Conservation (phyloP, 495 filamentous ascomycete species). For the Pyrenula aspistea region DNA sequence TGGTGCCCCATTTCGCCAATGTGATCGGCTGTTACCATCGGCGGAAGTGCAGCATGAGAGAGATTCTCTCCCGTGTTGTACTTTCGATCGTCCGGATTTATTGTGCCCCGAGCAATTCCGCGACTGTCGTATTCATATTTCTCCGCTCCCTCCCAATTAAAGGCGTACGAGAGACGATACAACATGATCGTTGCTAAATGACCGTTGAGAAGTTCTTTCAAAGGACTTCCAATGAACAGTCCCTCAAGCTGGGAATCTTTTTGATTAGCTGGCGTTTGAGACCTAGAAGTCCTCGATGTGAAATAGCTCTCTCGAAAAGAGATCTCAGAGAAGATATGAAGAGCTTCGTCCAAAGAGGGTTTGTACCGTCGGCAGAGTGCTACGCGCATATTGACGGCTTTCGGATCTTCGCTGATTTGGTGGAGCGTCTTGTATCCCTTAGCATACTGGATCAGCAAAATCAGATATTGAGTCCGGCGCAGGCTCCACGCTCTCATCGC, state of each 20-base stretch:
- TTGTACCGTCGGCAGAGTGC: conserved; percentile 39
- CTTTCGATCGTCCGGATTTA: conserved; percentile 4
- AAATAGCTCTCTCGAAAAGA: not conserved
- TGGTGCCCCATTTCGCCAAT: conserved; percentile 15
- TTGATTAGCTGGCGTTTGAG: not conserved
- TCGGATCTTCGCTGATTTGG: conserved; percentile 20
- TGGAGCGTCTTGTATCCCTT: conserved; percentile 44
- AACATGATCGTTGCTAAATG: conserved; percentile 53
- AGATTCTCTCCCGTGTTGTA: conserved; percentile 9
- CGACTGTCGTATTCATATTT: conserved; percentile 35
- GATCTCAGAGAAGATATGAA: conserved; percentile 33
- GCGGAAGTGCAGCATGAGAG: conserved; percentile 14
- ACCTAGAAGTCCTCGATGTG: conserved; percentile 1
- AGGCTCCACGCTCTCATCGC: conserved; percentile 71
- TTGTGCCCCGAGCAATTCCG: conserved; percentile 12
- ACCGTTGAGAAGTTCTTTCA: conserved; percentile 58
- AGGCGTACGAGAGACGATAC: conserved; percentile 35
- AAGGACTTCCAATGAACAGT: conserved; percentile 60
- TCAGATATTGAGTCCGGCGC: conserved; percentile 51
- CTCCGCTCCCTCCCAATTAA: conserved; percentile 66
- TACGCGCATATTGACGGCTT: conserved; percentile 25
- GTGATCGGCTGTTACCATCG: conserved; percentile 38
- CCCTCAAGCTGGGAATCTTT: conserved; percentile 19
- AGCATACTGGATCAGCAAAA: conserved; percentile 62
- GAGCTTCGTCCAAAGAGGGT: conserved; percentile 25